Evolutionary conservation across 352 stramenopile genomes (phyloP).

Genomic region (Pelagophyceae sp.): DNA sequence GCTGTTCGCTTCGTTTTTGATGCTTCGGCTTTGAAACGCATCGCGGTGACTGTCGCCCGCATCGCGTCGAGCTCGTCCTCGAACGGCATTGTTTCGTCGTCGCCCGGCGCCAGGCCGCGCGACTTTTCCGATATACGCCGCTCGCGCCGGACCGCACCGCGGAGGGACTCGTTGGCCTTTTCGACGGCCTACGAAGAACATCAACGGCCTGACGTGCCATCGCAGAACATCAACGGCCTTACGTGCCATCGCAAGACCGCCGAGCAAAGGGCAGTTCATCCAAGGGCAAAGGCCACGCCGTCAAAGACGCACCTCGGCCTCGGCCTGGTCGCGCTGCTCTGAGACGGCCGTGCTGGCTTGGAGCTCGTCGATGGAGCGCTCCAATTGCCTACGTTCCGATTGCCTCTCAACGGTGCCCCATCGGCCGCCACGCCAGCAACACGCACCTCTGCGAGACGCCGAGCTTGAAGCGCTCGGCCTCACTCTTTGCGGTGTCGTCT

Average conservation of each 20-base stretch:
- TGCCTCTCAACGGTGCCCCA: no score
- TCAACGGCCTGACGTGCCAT: no score
- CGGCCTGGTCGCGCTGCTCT: not conserved
- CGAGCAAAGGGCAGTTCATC: no score
- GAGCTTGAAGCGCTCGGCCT: not conserved
- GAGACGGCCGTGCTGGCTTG: not conserved
- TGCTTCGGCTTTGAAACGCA: conserved; percentile 5
- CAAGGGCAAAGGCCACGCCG: no score
- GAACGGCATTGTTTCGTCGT: not conserved
- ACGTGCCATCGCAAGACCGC: no score
- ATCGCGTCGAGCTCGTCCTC: conserved; percentile 28
- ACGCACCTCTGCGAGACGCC: not conserved
- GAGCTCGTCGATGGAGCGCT: not conserved
- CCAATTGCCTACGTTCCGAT: not conserved
- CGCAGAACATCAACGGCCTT: no score
- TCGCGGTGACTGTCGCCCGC: conserved; percentile 21
- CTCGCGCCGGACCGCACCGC: not conserved
- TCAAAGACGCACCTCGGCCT: not conserved
- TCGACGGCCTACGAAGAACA: not conserved
- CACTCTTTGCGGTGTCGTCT: not conserved
- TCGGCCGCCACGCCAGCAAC: no score
- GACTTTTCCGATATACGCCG: not conserved
- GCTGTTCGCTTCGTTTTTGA: not conserved
- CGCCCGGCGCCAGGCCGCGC: not conserved
- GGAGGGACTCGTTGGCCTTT: not conserved